These are phyloP conservation scores for Diaporthe velutina DNA, from an alignment of 2,329 filamentous ascomycete species.

Conservation along the genomic window DNA sequence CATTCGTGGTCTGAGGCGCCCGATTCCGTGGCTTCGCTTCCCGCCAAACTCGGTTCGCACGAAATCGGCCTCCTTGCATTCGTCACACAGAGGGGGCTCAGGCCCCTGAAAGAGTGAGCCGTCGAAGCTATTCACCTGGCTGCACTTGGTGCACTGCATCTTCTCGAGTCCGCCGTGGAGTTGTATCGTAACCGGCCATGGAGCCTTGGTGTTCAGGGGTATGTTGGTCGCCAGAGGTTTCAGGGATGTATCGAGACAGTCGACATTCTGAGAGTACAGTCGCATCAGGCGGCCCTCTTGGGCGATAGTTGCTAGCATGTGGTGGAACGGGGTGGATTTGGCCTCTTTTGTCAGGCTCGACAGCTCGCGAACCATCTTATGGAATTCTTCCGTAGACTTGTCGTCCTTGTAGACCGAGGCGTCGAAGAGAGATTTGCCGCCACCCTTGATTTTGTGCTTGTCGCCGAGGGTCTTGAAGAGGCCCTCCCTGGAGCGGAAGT, in stretches of 20 bases:
- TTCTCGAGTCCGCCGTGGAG: slow-evolving; percentile 93
- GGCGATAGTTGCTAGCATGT: slow-evolving; percentile 90
- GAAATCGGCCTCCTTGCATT: slow-evolving; percentile 80
- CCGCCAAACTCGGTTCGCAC: slow-evolving; percentile 82
- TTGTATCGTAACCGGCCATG: slow-evolving; percentile 94
- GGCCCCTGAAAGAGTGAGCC: slow-evolving; percentile 85
- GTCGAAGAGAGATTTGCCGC: slow-evolving; percentile 96
- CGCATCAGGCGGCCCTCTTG: slow-evolving; percentile 88
- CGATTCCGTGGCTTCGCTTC: slow-evolving; percentile 93
- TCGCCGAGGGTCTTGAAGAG: slow-evolving; percentile 88
- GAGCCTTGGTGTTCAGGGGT: slow-evolving; percentile 84
- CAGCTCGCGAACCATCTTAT: slow-evolving; percentile 94
- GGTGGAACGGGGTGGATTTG: slow-evolving; percentile 89
- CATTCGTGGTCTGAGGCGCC: slow-evolving; percentile 89
- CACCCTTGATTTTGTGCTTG: slow-evolving; percentile 91
- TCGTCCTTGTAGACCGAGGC: slow-evolving; percentile 97
- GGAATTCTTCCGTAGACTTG: slow-evolving; percentile 88
- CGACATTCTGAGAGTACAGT: slow-evolving; percentile 96
- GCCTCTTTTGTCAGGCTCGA: slow-evolving; percentile 83
- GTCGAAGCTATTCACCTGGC: slow-evolving; percentile 81
- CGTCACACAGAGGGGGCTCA: slow-evolving; percentile 82
- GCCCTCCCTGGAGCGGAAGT: slow-evolving; percentile 92
- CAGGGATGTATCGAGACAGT: slow-evolving; percentile 91
- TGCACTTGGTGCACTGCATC: slow-evolving; percentile 97
- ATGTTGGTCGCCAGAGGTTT: slow-evolving; percentile 83